Conservation (phyloP, 352 stramenopile genomes). For the Pythium aristosporum region DNA sequence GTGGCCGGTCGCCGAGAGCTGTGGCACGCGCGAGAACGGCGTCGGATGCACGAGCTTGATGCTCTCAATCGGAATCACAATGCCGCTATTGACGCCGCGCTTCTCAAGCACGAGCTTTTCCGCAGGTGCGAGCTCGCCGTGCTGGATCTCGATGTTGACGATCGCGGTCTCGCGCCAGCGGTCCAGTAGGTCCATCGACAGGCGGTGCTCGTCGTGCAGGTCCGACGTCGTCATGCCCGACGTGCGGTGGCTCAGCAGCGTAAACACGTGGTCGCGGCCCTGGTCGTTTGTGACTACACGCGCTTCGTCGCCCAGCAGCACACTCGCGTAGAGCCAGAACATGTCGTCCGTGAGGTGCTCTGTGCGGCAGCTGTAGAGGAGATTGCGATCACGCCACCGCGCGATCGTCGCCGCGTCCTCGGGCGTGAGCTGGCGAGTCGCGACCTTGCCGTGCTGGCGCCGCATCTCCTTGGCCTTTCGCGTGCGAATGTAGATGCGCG, state of each 20-base stretch:
- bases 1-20: conserved; percentile 39
- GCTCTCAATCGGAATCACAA: conserved; percentile 49
- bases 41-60: conserved; percentile 57
- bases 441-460: conserved; percentile 43
- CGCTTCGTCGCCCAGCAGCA: conserved; percentile 56
- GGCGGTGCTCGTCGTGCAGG: conserved; percentile 26
- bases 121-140: conserved; percentile 38
- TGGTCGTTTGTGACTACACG: conserved; percentile 97
- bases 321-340: conserved; percentile 97
- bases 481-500: conserved; percentile 58
- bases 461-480: conserved; percentile 46
- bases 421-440: conserved; percentile 42
- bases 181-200: conserved; percentile 72
- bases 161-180: conserved; percentile 68
- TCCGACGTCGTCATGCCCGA: conserved; percentile 29
- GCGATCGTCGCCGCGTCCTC: conserved; percentile 63
- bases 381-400: conserved; percentile 62
- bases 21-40: conserved; percentile 68
- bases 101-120: conserved; percentile 4
- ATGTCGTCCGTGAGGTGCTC: conserved; percentile 93
- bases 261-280: conserved; percentile 94
- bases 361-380: conserved; percentile 91
- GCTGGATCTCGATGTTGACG: conserved; percentile 75
- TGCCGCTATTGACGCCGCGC: neutral
- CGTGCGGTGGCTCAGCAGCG: conserved; percentile 43